Conservation (phyloP, 1,284 basidiomycete species). For the Irpex sp. region DNA sequence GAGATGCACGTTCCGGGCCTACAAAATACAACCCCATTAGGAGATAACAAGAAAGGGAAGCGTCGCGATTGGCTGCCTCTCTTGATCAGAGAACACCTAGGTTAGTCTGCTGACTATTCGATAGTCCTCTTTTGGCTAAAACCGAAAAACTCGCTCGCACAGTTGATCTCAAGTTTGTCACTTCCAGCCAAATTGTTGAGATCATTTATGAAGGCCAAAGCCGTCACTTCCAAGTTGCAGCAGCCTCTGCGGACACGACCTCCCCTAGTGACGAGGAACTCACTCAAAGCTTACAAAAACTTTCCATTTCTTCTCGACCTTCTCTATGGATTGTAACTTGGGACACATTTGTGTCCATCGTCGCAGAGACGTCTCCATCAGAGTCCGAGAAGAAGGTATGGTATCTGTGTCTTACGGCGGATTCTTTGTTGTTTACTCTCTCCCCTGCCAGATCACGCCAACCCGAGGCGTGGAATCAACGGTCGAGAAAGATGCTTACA, state of each 20-base stretch:
- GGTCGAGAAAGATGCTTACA: slow-evolving; percentile 52
- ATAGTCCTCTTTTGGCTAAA: not conserved
- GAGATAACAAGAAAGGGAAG: slow-evolving; percentile 32
- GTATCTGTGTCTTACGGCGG: not conserved
- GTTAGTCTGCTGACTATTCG: slow-evolving; percentile 32
- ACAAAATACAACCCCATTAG: slow-evolving; percentile 5
- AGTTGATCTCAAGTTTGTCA: slow-evolving; percentile 78
- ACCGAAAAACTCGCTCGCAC: not conserved
- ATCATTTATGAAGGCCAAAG: slow-evolving; percentile 59
- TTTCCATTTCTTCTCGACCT: slow-evolving; percentile 36
- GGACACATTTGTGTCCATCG: slow-evolving; percentile 53
- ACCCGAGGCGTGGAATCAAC: slow-evolving; percentile 41
- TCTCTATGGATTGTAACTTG: slow-evolving; percentile 58
- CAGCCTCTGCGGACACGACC: not conserved
- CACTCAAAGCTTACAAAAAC: slow-evolving; percentile 16
- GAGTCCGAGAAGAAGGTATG: slow-evolving; percentile 11
- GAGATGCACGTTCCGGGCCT: slow-evolving; percentile 2
- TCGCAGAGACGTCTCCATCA: slow-evolving; percentile 29
- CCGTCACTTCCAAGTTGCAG: slow-evolving; percentile 49
- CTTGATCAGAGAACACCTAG: slow-evolving; percentile 57
- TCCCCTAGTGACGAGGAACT: not conserved
- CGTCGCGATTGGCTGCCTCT: slow-evolving; percentile 65
- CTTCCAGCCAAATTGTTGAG: slow-evolving; percentile 56
- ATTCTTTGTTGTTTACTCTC: not conserved
- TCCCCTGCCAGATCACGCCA: slow-evolving; percentile 23